Base-by-base conservation (phyloP, 2,329 filamentous ascomycete species). In the Xylaria sp. region DNA sequence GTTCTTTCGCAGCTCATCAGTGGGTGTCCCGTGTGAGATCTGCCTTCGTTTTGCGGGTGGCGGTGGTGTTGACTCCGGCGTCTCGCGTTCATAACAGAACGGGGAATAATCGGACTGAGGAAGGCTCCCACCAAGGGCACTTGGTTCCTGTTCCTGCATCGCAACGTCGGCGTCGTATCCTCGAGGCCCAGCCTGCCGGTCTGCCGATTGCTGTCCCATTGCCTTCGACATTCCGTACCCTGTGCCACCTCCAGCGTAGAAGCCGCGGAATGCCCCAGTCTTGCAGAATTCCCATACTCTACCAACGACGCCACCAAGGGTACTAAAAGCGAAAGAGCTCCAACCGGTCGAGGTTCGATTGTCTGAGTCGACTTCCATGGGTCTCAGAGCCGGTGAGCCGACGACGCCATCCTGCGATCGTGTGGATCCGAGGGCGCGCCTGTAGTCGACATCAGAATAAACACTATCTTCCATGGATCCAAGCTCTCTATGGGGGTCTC, bases 271-370 rank as follows among this genome's bases (percentile, higher is more conserved):
- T 0, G 92, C 88, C 9, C 86, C 89, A 0, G 83, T 82, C 78
- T 85, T 92, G 82, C 94, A 97, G 75, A 97, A 96, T 73, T 94
- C 88, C 87, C 93, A 94, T 0, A 97, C 89, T 76, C 91, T 95
- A 20, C 93, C 92, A 1, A 92, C 88, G 3, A 92, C 88, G 33
- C 86, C 89, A 1, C 89, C 89, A 8, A 93, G 85, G 0, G 91
- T 85, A 49, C 82, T 86, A 39, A 93, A 82, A 5, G 91, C 86
- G 58, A 88, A 80, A 20, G 83, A 82, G 36, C 87, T 85, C 90
- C 89, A 91, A 46, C 84, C 82, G 15, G 80, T 79, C 0, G 71
- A 74, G 2, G 75, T 71, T 7, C 79, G 74, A 12, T 67, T 59
- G n/a, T 70, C 52, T 18, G 59, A 57, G 23, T 68, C 55, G 5